A percentile compares a stretch with the other conserved stretches of the same genome.
Conservation (phyloP, 371 early-diverging fungal genomes). For the Fennellomyces sp. region DNA sequence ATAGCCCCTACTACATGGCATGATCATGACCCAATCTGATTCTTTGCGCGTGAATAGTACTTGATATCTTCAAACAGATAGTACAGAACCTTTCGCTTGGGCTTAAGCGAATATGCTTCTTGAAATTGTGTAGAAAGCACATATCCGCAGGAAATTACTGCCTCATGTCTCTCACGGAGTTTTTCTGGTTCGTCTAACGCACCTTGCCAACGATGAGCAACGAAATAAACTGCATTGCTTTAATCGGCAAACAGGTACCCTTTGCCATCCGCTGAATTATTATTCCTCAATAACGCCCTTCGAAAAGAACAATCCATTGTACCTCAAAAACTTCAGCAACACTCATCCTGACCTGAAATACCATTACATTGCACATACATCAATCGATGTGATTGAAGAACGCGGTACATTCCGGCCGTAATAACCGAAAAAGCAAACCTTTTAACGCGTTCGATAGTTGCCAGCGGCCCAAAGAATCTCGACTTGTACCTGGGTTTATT, state of each 20-base stretch:
- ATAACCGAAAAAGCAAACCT: neutral
- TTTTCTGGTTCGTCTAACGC: too few relatives aligned
- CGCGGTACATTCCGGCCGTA: constrained; percentile 48
- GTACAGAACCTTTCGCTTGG: too few relatives aligned
- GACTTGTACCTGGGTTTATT: constrained; percentile 85
- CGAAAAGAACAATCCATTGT: constrained; percentile 81
- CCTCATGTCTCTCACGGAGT: too few relatives aligned
- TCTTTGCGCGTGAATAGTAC: too few relatives aligned
- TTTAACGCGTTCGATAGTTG: constrained; percentile 25
- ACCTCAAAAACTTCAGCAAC: constrained; percentile 74
- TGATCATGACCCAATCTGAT: too few relatives aligned
- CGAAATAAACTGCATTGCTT: constrained; percentile 75
- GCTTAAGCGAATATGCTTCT: too few relatives aligned
- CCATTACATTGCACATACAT: constrained; percentile 88
- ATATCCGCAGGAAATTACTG: too few relatives aligned
- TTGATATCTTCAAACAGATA: too few relatives aligned
- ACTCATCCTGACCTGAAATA: constrained; percentile 82
- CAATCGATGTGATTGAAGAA: constrained; percentile 88
- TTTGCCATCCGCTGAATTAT: neutral
- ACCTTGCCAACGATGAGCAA: constrained; percentile 53
- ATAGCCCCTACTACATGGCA: too few relatives aligned
- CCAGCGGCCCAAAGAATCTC: constrained; percentile 64
- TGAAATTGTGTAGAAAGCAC: too few relatives aligned
- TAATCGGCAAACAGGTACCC: constrained; percentile 62
- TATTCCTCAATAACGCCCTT: neutral